Percentiles rank a stretch among this genome's conserved stretches.
phyloP scores from a whole-genome alignment of 108 stramenopile species.

The Nannochloropsis granulata region DNA sequence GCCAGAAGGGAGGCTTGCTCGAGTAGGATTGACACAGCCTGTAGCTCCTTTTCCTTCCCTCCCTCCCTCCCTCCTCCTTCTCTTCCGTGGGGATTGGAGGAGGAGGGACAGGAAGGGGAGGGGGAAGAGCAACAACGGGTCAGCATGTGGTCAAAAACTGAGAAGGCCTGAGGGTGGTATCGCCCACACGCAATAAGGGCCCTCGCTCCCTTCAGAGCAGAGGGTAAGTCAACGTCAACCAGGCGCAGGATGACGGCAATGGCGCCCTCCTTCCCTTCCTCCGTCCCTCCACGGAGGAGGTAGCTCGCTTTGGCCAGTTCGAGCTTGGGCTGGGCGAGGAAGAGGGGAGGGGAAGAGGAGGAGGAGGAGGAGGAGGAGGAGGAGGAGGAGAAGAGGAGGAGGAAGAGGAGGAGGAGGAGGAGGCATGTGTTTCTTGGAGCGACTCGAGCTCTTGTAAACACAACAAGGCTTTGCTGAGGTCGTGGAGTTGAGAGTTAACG shows the following conservation, averaged over 20 bases:
- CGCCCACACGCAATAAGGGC: not conserved
- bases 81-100: not conserved
- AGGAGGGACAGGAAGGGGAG: not conserved
- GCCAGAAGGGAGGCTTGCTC: not conserved
- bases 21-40: not conserved
- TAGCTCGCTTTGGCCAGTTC: not conserved
- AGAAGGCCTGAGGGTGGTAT: not conserved
- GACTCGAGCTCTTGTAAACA: not conserved
- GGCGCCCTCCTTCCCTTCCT: not conserved
- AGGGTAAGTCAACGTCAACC: not conserved
- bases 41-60: not conserved
- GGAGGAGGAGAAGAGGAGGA: not conserved
- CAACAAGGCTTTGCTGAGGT: not conserved
- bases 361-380: not conserved
- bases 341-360: not conserved
- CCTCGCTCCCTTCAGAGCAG: not conserved
- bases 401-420: not conserved
- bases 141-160: not conserved
- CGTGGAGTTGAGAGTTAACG: not conserved
- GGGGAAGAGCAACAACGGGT: not conserved
- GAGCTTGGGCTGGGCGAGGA: not conserved
- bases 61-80: not conserved
- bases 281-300: not conserved
- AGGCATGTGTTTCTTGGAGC: not conserved
- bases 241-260: not conserved